Percentiles rank a stretch among this genome's conserved stretches.
Evolutionary conservation across 345 rosid species (phyloP).

Genomic region (Camelina laxa): DNA sequence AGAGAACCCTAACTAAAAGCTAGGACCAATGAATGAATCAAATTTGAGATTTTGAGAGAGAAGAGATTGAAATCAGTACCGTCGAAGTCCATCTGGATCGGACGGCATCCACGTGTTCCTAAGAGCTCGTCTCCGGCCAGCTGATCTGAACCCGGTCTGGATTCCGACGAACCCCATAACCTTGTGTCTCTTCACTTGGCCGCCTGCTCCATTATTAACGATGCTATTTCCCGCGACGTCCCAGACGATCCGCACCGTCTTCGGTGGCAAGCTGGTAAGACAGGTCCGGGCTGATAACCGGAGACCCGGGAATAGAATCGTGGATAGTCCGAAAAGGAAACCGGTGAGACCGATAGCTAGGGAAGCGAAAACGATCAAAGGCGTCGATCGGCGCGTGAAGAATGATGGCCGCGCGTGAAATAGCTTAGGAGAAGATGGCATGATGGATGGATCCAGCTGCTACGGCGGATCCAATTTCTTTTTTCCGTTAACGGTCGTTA

Average conservation of each 20-base stretch:
- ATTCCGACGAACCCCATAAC: constrained; percentile 94
- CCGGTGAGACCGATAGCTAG: constrained; percentile 68
- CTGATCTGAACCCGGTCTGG: constrained; percentile 78
- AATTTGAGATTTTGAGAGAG: constrained; percentile 18
- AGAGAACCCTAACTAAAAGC: constrained; percentile 21
- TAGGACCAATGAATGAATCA: background rate
- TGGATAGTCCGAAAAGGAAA: constrained; percentile 61
- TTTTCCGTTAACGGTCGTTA: constrained; percentile 38
- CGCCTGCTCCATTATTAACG: constrained; percentile 17
- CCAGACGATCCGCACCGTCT: constrained; percentile 71
- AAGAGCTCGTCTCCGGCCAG: constrained; percentile 70
- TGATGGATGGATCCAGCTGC: constrained; percentile 32
- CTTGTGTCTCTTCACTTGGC: constrained; percentile 57
- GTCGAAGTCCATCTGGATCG: constrained; percentile 75
- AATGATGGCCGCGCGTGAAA: constrained; percentile 55
- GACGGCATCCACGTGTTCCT: constrained; percentile 95
- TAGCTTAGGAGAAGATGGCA: constrained; percentile 80
- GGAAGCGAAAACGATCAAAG: constrained; percentile 51
- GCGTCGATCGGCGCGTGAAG: constrained; percentile 55
- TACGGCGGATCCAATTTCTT: constrained; percentile 30
- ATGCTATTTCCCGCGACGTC: constrained; percentile 43
- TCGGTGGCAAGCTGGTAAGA: constrained; percentile 47
- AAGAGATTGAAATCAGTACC: constrained; percentile 48
- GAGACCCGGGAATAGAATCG: constrained; percentile 48
- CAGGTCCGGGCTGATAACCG: constrained; percentile 42